Base-by-base conservation (phyloP, 1,139 yeast species). In the Pichia sp. region DNA sequence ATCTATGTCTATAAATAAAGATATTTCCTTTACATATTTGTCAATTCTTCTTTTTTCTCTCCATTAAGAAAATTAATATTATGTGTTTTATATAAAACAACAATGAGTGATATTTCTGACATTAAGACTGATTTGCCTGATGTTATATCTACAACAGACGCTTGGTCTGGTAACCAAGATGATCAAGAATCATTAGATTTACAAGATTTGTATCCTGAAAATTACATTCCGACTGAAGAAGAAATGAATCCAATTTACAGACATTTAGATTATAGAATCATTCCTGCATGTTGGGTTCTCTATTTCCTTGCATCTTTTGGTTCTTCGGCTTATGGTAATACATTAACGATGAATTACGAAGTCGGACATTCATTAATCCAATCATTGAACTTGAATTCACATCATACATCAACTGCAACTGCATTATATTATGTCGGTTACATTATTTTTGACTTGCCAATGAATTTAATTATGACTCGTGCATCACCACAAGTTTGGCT, bases 401-500 rank as follows among this genome's bases (percentile, higher is more conserved):
- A 81, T 44, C 77, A 84, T 51, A 73, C 76, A 1, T 78, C 94
- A 1, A 77, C 84, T 1, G 95, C 95, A 3, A 79, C 85, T 26
- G 95, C 96, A 0, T 69, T 87, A 40, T 82, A 83, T 67, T 86
- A 80, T 55, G 95, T 87, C 29, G 95, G 92, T 4, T 84, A 76
- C 61, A 86, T 87, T 53, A 68, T 87, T 40, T 87, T 87, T 59
- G 96, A 87, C 63, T 80, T 86, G 30, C 96, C 96, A 25, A 85
- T 86, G 92, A 87, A 87, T 63, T 71, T 87, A 57, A 65, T 79
- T 43, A 86, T 87, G 95, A 86, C 95, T n/a, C 70, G 72, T 49
- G 75, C 86, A 10, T 80, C 89, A 35, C 95, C 96, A 1, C 94
- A 87, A 57, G 74, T 86, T 2, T 87, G 96, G 96, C 68, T 87